Conservation (phyloP, 495 filamentous ascomycete genomes). For the Chaetomidium leptoderma region DNA sequence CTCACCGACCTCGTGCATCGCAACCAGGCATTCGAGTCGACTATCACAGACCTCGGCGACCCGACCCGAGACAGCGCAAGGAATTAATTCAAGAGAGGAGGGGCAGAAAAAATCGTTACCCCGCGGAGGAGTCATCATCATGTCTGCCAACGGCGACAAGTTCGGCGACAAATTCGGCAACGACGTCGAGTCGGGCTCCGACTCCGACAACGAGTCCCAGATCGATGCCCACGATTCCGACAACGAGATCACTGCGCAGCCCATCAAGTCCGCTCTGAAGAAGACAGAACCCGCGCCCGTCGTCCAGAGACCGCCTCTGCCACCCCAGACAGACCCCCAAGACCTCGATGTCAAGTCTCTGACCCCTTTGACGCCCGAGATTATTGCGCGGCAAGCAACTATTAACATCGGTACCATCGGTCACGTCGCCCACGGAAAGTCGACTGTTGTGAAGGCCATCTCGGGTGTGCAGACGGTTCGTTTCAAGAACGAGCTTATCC, state of each 20-base stretch:
- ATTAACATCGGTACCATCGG: constrained; percentile 99
- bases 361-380: constrained; percentile 86
- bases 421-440: constrained; percentile 97
- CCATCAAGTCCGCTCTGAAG: constrained; percentile 46
- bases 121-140: constrained; percentile 28
- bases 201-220: constrained; percentile 45
- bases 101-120: constrained; percentile 26
- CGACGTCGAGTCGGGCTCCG: constrained; percentile 46
- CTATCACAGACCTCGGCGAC: neutral
- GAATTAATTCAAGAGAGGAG: constrained; percentile 10
- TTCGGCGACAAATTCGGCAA: constrained; percentile 48
- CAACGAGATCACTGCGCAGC: constrained; percentile 41
- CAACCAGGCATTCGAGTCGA: neutral
- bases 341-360: constrained; percentile 73
- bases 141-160: constrained; percentile 46
- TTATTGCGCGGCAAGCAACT: constrained; percentile 94
- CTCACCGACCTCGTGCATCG: constrained; percentile 8
- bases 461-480: constrained; percentile 97
- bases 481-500: constrained; percentile 98
- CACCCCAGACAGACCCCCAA: constrained; percentile 84
- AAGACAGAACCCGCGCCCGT: constrained; percentile 39
- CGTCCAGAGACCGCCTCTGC: constrained; percentile 54
- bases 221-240: constrained; percentile 36
- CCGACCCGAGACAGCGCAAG: neutral
- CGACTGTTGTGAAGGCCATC: constrained; percentile 97